phyloP scores from a whole-genome alignment of 495 filamentous ascomycete species.

The Penicillium dipodomyicola region DNA sequence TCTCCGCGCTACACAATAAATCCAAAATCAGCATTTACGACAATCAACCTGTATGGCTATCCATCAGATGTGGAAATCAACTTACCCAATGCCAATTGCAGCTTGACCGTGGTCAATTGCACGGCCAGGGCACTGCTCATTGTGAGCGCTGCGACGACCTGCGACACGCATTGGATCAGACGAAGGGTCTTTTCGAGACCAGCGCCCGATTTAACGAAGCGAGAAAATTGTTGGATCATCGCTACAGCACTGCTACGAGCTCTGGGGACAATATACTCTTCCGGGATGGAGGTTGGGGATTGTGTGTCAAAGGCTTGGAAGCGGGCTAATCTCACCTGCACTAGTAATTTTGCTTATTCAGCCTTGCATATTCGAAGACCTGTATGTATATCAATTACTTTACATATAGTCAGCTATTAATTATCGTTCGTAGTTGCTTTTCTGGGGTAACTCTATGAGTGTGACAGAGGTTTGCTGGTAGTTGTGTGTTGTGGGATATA shows the following conservation, averaged over 20 bases:
- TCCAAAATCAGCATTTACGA: conserved; percentile 4
- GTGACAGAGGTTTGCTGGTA: neutral
- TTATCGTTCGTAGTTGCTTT: no score
- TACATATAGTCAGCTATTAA: neutral
- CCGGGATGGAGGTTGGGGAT: neutral
- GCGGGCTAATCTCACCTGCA: conserved; percentile 1
- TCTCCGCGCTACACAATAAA: conserved; percentile 39
- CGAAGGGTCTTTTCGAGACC: conserved; percentile 65
- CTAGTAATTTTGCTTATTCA: conserved; percentile 21
- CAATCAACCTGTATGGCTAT: neutral
- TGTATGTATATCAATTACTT: neutral
- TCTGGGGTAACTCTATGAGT: no score
- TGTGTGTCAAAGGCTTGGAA: conserved; percentile 14
- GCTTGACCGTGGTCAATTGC: conserved; percentile 29
- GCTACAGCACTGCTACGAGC: neutral
- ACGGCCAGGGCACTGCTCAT: conserved; percentile 25
- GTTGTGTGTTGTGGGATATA: neutral
- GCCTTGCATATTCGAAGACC: conserved; percentile 2
- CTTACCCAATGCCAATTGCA: conserved; percentile 39
- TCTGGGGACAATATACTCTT: neutral
- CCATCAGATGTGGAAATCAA: neutral
- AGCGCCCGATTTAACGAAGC: conserved; percentile 34
- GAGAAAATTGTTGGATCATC: conserved; percentile 33
- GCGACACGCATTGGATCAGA: conserved; percentile 53
- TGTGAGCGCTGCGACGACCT: conserved; percentile 46